These are phyloP conservation scores for Camellia granthamiana DNA, from an alignment of 148 eudicot genomes.

Conservation along the genomic window DNA sequence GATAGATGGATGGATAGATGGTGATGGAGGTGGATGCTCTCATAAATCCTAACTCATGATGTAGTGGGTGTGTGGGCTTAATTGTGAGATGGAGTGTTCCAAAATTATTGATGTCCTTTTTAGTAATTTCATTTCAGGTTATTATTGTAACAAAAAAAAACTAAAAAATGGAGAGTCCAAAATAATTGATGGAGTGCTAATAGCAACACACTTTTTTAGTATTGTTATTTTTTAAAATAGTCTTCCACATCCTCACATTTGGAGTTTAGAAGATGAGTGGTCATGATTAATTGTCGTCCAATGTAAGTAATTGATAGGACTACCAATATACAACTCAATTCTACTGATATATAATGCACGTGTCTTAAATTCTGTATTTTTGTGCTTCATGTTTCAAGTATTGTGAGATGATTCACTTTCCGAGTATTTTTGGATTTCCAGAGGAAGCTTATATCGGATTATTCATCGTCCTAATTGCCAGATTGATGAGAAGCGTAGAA, in stretches of 20 bases:
- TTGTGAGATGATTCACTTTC: slow-evolving; percentile 12
- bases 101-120: too few relatives aligned
- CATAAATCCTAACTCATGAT: too few relatives aligned
- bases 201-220: too few relatives aligned
- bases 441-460: slow-evolving; percentile 97
- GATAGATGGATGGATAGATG: too few relatives aligned
- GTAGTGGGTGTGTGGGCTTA: too few relatives aligned
- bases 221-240: too few relatives aligned
- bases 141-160: too few relatives aligned
- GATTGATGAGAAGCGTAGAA: slow-evolving; percentile 88
- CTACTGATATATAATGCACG: neutral
- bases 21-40: too few relatives aligned
- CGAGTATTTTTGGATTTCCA: slow-evolving; percentile 29
- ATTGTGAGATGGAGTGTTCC: too few relatives aligned
- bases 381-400: slow-evolving; percentile 3
- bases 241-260: neutral
- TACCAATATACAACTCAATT: neutral
- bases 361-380: neutral
- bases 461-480: slow-evolving; percentile 96
- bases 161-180: too few relatives aligned
- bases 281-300: neutral
- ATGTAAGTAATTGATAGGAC: neutral
- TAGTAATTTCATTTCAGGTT: too few relatives aligned
- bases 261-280: neutral
- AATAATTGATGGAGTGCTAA: too few relatives aligned